These are phyloP conservation scores for Yarrowia sp. DNA, from an alignment of 805 yeast species.

Conservation along the genomic window DNA sequence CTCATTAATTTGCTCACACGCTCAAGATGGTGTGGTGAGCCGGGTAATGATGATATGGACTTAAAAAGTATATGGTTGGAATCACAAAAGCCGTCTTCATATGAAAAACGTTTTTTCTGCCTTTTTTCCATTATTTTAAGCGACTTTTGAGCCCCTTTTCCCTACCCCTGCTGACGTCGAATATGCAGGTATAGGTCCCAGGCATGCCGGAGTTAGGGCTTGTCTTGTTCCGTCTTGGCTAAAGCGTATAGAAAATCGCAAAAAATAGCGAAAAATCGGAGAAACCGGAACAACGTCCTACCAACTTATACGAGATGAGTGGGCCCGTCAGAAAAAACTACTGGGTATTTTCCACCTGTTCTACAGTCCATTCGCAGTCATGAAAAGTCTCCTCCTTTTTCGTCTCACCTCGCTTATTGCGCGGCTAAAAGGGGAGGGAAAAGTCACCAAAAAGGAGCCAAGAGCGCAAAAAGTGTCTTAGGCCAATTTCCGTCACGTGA, in stretches of 20 bases:
- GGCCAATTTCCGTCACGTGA: neutral
- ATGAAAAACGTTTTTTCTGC: neutral
- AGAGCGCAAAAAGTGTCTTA: constrained; percentile 3
- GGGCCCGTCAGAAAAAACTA: too few species aligned
- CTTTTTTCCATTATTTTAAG: neutral
- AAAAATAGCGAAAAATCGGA: neutral
- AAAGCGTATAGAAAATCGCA: constrained; percentile 13
- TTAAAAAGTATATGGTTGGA: neutral
- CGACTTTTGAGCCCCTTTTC: neutral
- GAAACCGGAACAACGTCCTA: neutral
- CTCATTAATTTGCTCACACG: constrained; percentile 4
- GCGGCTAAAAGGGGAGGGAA: neutral
- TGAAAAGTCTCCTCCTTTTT: neutral
- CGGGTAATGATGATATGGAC: too few species aligned
- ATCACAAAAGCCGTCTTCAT: too few species aligned
- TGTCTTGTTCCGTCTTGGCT: constrained; percentile 28
- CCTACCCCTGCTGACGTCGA: constrained; percentile 4
- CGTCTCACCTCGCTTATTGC: constrained; percentile 5
- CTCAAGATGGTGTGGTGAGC: too few species aligned
- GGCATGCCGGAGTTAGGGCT: constrained; percentile 9
- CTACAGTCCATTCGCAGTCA: too few species aligned
- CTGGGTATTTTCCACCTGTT: too few species aligned
- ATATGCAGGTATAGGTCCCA: constrained; percentile 15
- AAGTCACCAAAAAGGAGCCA: neutral
- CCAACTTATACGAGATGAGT: too few species aligned